Evolutionary conservation across 2,329 filamentous ascomycete species (phyloP).

Genomic region (Diaporthe sp.): DNA sequence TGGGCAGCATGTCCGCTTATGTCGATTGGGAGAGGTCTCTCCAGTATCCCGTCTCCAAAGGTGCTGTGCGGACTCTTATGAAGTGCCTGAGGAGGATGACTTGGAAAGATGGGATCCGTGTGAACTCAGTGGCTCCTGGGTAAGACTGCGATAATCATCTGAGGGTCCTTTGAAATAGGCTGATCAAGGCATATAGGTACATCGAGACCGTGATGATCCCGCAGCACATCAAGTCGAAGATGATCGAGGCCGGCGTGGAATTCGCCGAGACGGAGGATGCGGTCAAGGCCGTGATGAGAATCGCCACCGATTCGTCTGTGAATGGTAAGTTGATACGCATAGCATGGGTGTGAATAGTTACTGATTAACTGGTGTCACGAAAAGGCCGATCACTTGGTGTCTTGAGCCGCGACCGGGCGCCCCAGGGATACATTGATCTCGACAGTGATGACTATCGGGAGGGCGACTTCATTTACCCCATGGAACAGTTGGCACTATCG

Average conservation of each 20-base stretch:
- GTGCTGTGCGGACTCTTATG: not conserved
- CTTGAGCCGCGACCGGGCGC: not conserved
- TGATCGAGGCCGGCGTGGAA: not conserved
- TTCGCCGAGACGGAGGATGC: not conserved
- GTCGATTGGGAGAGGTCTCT: not conserved
- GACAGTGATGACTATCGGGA: conserved; percentile 2
- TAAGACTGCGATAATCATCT: not conserved
- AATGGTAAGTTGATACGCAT: not conserved
- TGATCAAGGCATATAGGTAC: not conserved
- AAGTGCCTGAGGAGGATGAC: not conserved
- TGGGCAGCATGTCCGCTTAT: not conserved
- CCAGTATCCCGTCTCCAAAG: not conserved
- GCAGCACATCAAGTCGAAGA: not conserved
- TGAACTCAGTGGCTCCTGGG: not conserved
- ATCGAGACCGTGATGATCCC: conserved; percentile 1
- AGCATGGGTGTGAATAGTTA: too few species aligned
- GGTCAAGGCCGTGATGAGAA: not conserved
- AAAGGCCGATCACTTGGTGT: not conserved
- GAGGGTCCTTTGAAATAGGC: too few species aligned
- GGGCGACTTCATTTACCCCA: not conserved
- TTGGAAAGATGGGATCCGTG: not conserved
- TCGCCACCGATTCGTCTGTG: not conserved
- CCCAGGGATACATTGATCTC: not conserved
- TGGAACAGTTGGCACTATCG: not conserved
- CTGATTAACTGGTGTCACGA: too few species aligned